phyloP scores from a whole-genome alignment of 805 yeast species.

The Candida suzukii region DNA sequence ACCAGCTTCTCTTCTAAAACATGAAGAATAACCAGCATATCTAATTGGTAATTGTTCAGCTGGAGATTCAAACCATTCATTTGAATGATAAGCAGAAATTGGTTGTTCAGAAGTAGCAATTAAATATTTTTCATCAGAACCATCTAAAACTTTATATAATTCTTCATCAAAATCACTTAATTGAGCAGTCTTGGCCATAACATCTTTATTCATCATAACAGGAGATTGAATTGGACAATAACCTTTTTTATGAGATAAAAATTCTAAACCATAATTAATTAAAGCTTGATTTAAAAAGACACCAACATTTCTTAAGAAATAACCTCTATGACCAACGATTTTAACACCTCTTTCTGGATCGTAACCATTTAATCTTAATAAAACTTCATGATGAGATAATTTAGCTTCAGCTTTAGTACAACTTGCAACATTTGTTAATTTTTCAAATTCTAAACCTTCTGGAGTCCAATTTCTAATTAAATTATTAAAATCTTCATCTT shows the following conservation, averaged over 20 bases:
- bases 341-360: slow-evolving; percentile 99
- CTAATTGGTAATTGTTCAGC: slow-evolving; percentile 93
- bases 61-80: slow-evolving; percentile 98
- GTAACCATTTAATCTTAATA: slow-evolving; percentile 92
- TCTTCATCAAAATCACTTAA: slow-evolving; percentile 97
- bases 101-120: slow-evolving; percentile 99
- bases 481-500: slow-evolving; percentile 87
- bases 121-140: slow-evolving; percentile 94
- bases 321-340: slow-evolving; percentile 97
- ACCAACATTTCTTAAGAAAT: slow-evolving; percentile 90
- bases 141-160: slow-evolving; percentile 92
- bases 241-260: slow-evolving; percentile 61
- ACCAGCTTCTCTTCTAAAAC: slow-evolving; percentile 99
- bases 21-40: slow-evolving; percentile 96
- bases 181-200: slow-evolving; percentile 99
- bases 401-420: slow-evolving; percentile 71
- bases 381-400: slow-evolving; percentile 91
- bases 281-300: slow-evolving; percentile 97
- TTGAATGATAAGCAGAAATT: slow-evolving; percentile 93
- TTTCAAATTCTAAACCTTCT: slow-evolving; percentile 42
- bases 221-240: slow-evolving; percentile 96
- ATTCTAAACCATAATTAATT: slow-evolving; percentile 89
- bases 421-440: slow-evolving; percentile 59
- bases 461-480: slow-evolving; percentile 86
- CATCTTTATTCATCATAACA: slow-evolving; percentile 99